Conservation (phyloP, 345 rosid genomes). For the Linum lewisii region DNA sequence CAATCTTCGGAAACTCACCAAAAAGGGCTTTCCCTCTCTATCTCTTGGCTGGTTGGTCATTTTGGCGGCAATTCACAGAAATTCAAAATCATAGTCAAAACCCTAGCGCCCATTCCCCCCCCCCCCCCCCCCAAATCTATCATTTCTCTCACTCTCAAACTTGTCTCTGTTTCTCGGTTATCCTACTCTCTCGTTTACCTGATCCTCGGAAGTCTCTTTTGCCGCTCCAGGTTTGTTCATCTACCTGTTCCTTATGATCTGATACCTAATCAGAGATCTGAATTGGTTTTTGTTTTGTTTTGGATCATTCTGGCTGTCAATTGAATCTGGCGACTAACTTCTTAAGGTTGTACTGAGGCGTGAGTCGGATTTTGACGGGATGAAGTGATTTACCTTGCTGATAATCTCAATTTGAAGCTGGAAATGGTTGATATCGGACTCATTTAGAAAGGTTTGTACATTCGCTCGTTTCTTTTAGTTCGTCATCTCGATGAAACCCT, state of each 20-base stretch:
- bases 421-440: neutral
- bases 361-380: conserved; percentile 1
- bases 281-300: neutral
- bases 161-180: conserved; percentile 8
- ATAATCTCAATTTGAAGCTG: neutral
- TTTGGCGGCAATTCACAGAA: conserved; percentile 66
- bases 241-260: neutral
- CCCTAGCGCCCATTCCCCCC: conserved; percentile 39
- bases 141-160: conserved; percentile 14
- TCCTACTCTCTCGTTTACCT: too few species aligned
- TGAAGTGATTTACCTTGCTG: conserved; percentile 3
- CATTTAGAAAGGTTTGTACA: neutral
- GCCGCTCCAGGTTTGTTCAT: neutral
- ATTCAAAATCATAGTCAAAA: conserved; percentile 42
- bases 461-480: conserved; percentile 11
- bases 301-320: neutral
- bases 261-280: neutral
- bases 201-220: neutral
- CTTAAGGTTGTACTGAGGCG: neutral
- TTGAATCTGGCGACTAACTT: neutral
- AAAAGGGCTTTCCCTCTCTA: neutral
- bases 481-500: neutral
- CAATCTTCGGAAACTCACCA: too few species aligned
- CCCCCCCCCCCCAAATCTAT: conserved; percentile 1
- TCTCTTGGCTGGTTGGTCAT: conserved; percentile 12